Percentiles rank a stretch among this genome's conserved stretches.
These are phyloP conservation scores for Fallopia convolvulus DNA, from an alignment of 148 eudicot genomes.

Conservation along the genomic window DNA sequence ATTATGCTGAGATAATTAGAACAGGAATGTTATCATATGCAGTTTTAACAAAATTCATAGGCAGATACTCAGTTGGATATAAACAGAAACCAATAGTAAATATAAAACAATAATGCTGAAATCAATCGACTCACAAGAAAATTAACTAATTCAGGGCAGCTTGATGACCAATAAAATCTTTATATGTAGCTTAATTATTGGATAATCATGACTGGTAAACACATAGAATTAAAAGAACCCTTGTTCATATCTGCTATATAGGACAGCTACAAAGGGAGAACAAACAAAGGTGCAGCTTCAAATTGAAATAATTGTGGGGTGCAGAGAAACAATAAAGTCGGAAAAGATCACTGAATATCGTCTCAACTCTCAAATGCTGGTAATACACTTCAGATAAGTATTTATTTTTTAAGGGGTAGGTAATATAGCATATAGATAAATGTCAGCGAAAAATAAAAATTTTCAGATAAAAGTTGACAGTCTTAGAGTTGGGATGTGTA, in stretches of 20 bases:
- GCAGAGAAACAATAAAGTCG: neutral
- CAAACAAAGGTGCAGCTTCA: neutral
- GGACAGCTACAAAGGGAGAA: neutral
- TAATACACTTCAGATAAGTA: neutral
- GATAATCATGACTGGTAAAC: neutral
- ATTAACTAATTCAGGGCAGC: neutral
- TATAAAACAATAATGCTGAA: neutral
- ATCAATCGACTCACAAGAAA: neutral
- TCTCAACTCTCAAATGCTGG: neutral
- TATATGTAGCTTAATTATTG: neutral
- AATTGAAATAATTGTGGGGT: neutral
- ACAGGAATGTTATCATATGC: neutral
- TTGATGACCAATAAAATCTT: neutral
- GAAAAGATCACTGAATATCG: neutral
- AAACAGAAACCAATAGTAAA: neutral
- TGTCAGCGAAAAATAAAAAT: neutral
- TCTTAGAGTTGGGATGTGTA: neutral
- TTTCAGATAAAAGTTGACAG: neutral
- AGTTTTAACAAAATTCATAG: neutral
- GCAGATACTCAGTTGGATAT: neutral
- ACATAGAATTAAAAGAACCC: neutral
- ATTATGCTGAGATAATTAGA: constrained; percentile 53
- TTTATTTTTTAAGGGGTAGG: neutral
- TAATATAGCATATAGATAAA: neutral
- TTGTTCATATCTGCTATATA: neutral